A percentile compares a stretch with the other conserved stretches of the same genome.
Evolutionary conservation across 306 rosid species (phyloP).

Genomic region (Vigna radiata): DNA sequence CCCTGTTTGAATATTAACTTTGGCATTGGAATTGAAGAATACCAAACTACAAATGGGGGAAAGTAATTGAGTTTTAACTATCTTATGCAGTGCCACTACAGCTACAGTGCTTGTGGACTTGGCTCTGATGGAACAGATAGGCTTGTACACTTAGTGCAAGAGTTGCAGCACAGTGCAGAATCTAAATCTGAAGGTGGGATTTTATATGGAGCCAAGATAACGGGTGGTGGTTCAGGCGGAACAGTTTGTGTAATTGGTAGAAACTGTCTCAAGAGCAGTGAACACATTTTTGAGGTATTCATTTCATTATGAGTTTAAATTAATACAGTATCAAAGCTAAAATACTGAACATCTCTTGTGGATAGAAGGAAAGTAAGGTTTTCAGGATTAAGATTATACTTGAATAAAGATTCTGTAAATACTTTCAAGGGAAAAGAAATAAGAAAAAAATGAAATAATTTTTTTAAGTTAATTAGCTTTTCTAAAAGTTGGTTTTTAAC

Average conservation of each 20-base stretch:
- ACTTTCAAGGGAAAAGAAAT: too few species aligned
- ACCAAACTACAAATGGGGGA: slow-evolving; percentile 19
- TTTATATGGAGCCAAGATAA: slow-evolving; percentile 85
- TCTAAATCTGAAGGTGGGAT: slow-evolving; percentile 73
- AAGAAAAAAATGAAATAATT: too few species aligned
- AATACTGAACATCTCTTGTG: neutral
- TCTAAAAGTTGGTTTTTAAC: too few species aligned
- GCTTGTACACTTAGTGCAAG: slow-evolving; percentile 87
- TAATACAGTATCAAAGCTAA: neutral
- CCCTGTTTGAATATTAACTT: slow-evolving; percentile 15
- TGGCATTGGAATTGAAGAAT: slow-evolving; percentile 24
- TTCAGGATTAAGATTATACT: neutral
- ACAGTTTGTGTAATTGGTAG: slow-evolving; percentile 87
- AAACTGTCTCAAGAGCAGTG: slow-evolving; percentile 74
- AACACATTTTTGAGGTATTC: slow-evolving; percentile 84
- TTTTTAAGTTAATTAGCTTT: too few species aligned
- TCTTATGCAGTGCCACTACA: slow-evolving; percentile 81
- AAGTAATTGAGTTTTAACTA: slow-evolving; percentile 1
- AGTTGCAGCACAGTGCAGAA: slow-evolving; percentile 67
- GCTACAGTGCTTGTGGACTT: slow-evolving; percentile 89
- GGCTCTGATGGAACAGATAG: slow-evolving; percentile 94
- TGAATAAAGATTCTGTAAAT: too few species aligned
- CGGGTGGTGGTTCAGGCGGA: slow-evolving; percentile 98
- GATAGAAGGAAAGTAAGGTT: neutral
- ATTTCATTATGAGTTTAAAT: slow-evolving; percentile 30